Evolutionary conservation across 257 asterid genomes (phyloP).

Genomic region (Ehretia macrophylla): DNA sequence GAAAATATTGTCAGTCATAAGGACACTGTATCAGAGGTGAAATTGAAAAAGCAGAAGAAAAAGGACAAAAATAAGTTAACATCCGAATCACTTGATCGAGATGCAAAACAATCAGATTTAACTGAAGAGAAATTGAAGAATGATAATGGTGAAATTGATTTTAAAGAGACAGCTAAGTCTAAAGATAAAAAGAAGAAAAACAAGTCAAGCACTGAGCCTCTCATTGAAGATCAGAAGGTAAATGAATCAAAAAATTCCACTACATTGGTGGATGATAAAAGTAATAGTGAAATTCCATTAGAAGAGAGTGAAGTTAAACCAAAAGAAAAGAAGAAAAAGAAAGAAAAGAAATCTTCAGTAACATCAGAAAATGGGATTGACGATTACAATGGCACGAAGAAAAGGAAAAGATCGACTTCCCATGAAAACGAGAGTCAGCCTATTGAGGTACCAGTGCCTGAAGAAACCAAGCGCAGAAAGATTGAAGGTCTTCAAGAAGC

Average conservation of each 20-base stretch:
- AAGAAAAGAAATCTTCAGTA: slow-evolving; percentile 24
- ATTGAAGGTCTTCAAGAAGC: slow-evolving; percentile 41
- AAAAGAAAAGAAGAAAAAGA: slow-evolving; percentile 23
- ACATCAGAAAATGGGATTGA: slow-evolving; percentile 32
- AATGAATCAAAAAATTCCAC: not conserved
- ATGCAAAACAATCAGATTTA: slow-evolving; percentile 25
- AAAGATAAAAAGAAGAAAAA: slow-evolving; percentile 33
- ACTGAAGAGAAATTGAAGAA: slow-evolving; percentile 16
- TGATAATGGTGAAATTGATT: slow-evolving; percentile 15
- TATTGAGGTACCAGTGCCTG: slow-evolving; percentile 31
- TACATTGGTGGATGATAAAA: slow-evolving; percentile 1
- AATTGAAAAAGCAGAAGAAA: slow-evolving; percentile 33
- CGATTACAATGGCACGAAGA: slow-evolving; percentile 51
- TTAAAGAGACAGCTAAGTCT: slow-evolving; percentile 17
- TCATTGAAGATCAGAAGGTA: slow-evolving; percentile 15
- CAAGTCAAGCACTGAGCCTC: slow-evolving; percentile 12
- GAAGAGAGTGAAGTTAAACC: slow-evolving; percentile 6
- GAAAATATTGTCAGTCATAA: slow-evolving; percentile 8
- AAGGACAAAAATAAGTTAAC: slow-evolving; percentile 35
- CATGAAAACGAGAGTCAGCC: slow-evolving; percentile 45
- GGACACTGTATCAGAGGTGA: slow-evolving; percentile 10
- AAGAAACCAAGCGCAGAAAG: slow-evolving; percentile 64
- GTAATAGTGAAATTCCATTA: not conserved
- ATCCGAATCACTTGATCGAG: slow-evolving; percentile 17
- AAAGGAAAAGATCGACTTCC: slow-evolving; percentile 51